A percentile compares a stretch with the other conserved stretches of the same genome.
These are phyloP conservation scores for Tolypocladium endophyticum DNA, from an alignment of 2,329 filamentous ascomycete species.

Conservation along the genomic window DNA sequence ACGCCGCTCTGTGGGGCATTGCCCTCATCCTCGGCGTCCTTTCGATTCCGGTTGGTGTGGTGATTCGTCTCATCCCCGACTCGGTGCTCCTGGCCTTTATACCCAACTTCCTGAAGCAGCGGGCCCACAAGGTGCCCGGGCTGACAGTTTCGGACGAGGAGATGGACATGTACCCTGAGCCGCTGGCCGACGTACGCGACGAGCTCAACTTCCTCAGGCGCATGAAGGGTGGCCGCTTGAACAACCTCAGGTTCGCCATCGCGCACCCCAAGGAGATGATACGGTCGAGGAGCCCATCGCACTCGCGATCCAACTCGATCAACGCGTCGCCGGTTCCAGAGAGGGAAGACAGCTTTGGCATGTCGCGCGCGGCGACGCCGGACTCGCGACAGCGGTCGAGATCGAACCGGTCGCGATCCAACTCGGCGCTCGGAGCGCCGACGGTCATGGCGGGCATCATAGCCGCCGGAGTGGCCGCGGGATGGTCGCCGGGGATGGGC, in stretches of 20 bases:
- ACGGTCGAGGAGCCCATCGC: conserved; percentile 51
- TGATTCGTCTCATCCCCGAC: conserved; percentile 78
- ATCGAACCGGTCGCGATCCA: conserved; percentile 54
- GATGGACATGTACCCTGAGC: conserved; percentile 59
- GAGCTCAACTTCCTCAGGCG: conserved; percentile 72
- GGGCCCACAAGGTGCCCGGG: conserved; percentile 35
- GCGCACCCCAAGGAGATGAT: conserved; percentile 64
- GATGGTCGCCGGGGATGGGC: conserved; percentile 60
- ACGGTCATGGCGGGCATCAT: conserved; percentile 78
- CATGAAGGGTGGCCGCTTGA: conserved; percentile 72
- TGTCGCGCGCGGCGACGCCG: conserved; percentile 39
- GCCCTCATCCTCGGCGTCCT: conserved; percentile 73
- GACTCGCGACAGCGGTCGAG: conserved; percentile 56
- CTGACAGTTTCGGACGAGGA: conserved; percentile 57
- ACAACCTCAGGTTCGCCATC: conserved; percentile 70
- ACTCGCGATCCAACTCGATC: conserved; percentile 54
- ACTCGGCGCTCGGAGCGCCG: conserved; percentile 63
- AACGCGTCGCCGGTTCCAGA: conserved; percentile 52
- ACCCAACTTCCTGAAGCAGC: conserved; percentile 40
- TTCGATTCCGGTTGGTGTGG: conserved; percentile 75
- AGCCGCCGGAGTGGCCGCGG: conserved; percentile 63
- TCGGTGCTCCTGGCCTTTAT: conserved; percentile 44
- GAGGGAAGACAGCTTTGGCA: conserved; percentile 39
- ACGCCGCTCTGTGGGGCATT: conserved; percentile 76
- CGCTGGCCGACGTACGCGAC: conserved; percentile 64